Conservation (phyloP, 169 alveolate species). For the Plasmodium gallinaceum region DNA sequence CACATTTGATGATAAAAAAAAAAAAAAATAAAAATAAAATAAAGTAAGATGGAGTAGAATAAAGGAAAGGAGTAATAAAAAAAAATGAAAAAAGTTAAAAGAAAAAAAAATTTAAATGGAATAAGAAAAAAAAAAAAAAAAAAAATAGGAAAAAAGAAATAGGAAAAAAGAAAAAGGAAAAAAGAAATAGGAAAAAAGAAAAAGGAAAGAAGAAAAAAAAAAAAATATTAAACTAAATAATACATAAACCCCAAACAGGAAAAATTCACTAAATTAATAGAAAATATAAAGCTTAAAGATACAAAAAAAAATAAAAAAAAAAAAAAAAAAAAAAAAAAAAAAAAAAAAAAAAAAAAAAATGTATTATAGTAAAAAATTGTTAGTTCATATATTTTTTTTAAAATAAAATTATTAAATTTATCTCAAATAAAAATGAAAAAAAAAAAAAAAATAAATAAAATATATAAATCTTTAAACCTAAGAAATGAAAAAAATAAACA, state of each 20-base stretch:
- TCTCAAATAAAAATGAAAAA: constrained; percentile 1
- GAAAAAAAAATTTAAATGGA: not conserved
- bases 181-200: constrained; percentile 8
- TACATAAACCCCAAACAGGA: constrained; percentile 61
- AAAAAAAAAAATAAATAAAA: constrained; percentile 23
- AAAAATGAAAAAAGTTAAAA: not conserved
- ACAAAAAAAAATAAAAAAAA: constrained; percentile 46
- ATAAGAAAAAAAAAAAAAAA: not conserved
- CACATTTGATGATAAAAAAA: not conserved
- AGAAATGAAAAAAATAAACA: constrained; percentile 15
- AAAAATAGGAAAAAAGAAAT: not conserved
- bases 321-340: constrained; percentile 3
- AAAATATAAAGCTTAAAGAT: constrained; percentile 49
- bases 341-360: not conserved
- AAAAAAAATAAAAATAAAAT: not conserved
- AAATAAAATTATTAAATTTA: not conserved
- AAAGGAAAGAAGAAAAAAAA: not conserved
- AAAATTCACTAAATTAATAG: constrained; percentile 19
- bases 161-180: not conserved
- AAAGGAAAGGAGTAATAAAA: not conserved
- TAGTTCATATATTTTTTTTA: not conserved
- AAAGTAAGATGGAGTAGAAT: not conserved
- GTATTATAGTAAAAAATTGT: too few relatives aligned
- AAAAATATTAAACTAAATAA: constrained; percentile 35
- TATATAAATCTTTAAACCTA: constrained; percentile 46